phyloP scores from a whole-genome alignment of 2,329 filamentous ascomycete genomes.

The Hypoxylon sp. region DNA sequence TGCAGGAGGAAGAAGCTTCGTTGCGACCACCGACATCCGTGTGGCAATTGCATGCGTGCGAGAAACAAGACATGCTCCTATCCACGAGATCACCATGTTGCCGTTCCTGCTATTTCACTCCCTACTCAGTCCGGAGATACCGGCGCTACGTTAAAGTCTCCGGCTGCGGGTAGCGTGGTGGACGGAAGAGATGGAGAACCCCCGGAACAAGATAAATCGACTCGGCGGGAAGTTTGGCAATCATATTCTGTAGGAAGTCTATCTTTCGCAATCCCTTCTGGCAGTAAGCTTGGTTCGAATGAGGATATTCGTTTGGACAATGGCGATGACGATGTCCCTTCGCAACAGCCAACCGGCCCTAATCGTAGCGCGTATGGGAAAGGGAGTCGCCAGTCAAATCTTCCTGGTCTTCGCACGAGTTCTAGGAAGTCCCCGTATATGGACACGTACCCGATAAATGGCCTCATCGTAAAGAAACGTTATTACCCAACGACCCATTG shows the following conservation, averaged over 20 bases:
- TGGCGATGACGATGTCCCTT: background rate
- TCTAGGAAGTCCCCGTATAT: constrained; percentile 2
- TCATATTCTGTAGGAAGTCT: constrained; percentile 1
- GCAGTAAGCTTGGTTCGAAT: background rate
- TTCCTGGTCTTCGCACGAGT: background rate
- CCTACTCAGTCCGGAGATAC: too few species aligned
- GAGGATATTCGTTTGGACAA: background rate
- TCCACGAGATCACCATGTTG: background rate
- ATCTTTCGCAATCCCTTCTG: constrained; percentile 4
- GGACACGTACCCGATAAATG: constrained; percentile 13
- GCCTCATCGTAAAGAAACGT: constrained; percentile 22
- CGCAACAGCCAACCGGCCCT: background rate
- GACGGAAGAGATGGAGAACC: background rate
- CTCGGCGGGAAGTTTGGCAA: constrained; percentile 11
- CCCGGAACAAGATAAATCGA: background rate
- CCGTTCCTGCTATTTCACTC: too few species aligned
- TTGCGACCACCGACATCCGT: constrained; percentile 15
- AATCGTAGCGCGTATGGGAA: too few species aligned
- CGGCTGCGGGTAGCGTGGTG: background rate
- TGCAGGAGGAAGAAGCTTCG: constrained; percentile 24
- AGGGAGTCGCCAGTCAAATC: background rate
- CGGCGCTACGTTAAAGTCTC: too few species aligned
- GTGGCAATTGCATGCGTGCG: constrained; percentile 17
- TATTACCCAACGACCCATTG: constrained; percentile 18
- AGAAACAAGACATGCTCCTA: constrained; percentile 24